Evolutionary conservation across 108 stramenopile species (phyloP), one percentile per base, ranked within the genome.

Genomic region (Nannochloropsis granulata): DNA sequence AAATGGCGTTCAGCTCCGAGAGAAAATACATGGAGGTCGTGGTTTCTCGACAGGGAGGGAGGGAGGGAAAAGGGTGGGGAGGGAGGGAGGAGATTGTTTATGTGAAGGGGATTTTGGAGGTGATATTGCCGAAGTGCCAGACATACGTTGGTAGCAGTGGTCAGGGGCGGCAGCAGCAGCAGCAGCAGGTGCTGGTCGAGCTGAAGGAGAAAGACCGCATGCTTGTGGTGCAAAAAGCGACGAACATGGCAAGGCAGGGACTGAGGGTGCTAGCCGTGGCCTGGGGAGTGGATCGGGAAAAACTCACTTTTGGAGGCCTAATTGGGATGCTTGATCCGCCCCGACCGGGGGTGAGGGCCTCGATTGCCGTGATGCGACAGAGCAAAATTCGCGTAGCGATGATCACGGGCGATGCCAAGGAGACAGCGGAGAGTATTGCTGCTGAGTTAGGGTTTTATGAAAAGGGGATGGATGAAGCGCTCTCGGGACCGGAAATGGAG

Each of bases 331-430:
- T 94, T 87, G 98, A 99, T 86, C 97, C 98, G 13, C 96, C 95
- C 2, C 83, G 97, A 24, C 91, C 92, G 9, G 95, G 94, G 24
- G 97, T 95, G 2, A 82, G 87, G 13, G 92, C 93, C 45, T 92
- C 94, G 56, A 94, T 97, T 44, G 79, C 89, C 24, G 89, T 91
- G 25, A 88, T 97, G 56, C 93, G 94, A 79, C 91, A 87, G 56
- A 89, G 94, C 81, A 95, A 96, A 19, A 94, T 96, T 0, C 92
- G 94, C 45, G 94, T 96, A 23, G 90, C 95, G 82, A 99, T 99
- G 97, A 94, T 99, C 43, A 99, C 98, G 1, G 98, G 98, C 21
- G 98, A 99, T 89, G 91, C 94, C 16, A 93, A 96, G 79, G 95
- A 94, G 82, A 99, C 98, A 16, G 98, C 97, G 3, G 79, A 97